Percentiles rank a stretch among this genome's conserved stretches.
Conservation (phyloP, 805 yeast species). For the Soucietia sequanensis region DNA sequence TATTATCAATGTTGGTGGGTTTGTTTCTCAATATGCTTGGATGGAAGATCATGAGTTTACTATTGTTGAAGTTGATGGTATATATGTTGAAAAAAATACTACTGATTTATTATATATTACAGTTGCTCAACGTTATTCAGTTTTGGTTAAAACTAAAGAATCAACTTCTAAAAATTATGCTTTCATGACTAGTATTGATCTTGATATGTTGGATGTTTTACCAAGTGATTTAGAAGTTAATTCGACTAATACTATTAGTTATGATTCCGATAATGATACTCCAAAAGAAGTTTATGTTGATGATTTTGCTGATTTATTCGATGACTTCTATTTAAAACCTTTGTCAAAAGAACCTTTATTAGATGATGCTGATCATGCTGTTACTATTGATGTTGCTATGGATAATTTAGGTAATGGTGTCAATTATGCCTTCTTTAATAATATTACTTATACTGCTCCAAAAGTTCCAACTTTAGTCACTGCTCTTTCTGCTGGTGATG, state of each 20-base stretch:
- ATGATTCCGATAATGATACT: constrained; percentile 32
- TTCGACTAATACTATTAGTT: constrained; percentile 55
- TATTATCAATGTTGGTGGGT: constrained; percentile 65
- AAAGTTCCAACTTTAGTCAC: constrained; percentile 69
- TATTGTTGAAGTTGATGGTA: constrained; percentile 46
- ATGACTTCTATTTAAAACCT: constrained; percentile 79
- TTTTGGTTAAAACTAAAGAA: constrained; percentile 58
- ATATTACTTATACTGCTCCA: constrained; percentile 62
- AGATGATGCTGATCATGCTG: constrained; percentile 61
- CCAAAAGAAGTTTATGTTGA: constrained; percentile 23
- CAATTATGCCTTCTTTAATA: constrained; percentile 74
- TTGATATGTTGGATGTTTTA: constrained; percentile 65
- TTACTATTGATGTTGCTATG: constrained; percentile 61
- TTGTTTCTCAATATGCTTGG: constrained; percentile 59
- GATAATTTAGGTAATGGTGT: constrained; percentile 71
- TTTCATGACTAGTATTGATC: constrained; percentile 61
- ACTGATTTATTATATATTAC: constrained; percentile 61
- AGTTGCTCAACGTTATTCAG: constrained; percentile 81
- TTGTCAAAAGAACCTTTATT: constrained; percentile 47
- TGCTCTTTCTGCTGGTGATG: constrained; percentile 59
- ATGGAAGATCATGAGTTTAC: constrained; percentile 42
- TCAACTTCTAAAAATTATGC: constrained; percentile 49
- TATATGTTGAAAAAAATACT: constrained; percentile 55
- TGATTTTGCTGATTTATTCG: constrained; percentile 48
- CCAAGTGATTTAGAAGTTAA: constrained; percentile 55